Conservation (phyloP, 2,329 filamentous ascomycete species). For the Ophiostoma australiae region DNA sequence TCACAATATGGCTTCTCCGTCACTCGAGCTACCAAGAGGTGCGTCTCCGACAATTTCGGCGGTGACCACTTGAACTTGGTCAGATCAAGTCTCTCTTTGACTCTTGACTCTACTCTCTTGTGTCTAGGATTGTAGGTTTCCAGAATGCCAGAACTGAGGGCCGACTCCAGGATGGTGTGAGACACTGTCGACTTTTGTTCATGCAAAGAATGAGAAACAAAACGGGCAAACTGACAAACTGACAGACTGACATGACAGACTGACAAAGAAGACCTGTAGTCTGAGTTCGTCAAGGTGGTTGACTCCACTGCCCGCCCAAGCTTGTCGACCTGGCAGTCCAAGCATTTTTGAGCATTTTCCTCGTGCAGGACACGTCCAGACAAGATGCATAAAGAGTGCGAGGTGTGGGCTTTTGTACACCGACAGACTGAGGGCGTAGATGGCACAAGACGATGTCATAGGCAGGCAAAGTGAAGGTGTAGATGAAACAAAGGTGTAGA, state of each 20-base stretch:
- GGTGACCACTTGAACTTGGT: slow-evolving; percentile 19
- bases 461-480: neutral
- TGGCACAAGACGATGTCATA: neutral
- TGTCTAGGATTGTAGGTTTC: neutral
- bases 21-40: slow-evolving; percentile 10
- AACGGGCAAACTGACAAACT: neutral
- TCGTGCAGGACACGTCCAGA: neutral
- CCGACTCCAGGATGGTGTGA: slow-evolving; percentile 16
- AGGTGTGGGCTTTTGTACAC: slow-evolving; percentile 8
- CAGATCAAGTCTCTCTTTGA: neutral
- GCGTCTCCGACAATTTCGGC: slow-evolving; percentile 21
- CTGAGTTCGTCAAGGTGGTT: neutral
- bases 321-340: neutral
- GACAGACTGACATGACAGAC: neutral
- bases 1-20: slow-evolving; percentile 22
- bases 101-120: neutral
- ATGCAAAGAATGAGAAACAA: slow-evolving; percentile 11
- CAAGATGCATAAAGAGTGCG: neutral
- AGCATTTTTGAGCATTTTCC: neutral
- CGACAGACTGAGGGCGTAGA: neutral
- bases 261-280: neutral
- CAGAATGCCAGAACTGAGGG: slow-evolving; percentile 17
- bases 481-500: neutral
- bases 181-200: slow-evolving; percentile 17
- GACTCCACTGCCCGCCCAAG: neutral